These are phyloP conservation scores for Boeremia lycopersici DNA, from an alignment of 2,329 filamentous ascomycete species.

Conservation along the genomic window DNA sequence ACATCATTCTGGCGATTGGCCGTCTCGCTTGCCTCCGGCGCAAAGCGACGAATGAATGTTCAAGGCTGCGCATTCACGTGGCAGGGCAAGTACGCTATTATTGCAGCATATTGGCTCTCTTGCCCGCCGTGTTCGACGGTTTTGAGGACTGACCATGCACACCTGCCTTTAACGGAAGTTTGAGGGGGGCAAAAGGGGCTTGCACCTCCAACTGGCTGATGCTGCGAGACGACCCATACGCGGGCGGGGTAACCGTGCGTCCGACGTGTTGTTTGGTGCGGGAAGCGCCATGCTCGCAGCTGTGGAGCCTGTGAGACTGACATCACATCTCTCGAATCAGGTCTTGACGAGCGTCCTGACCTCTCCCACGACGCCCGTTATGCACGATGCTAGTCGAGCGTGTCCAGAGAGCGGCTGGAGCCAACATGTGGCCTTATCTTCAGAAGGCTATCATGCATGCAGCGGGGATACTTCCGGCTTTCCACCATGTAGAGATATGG, in stretches of 20 bases:
- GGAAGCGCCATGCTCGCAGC: neutral
- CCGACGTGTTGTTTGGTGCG: neutral
- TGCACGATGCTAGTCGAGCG: neutral
- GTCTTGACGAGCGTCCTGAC: neutral
- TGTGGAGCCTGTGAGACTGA: neutral
- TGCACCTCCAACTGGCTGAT: conserved; percentile 1
- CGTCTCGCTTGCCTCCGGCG: conserved; percentile 4
- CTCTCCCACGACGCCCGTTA: neutral
- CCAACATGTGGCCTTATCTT: conserved; percentile 5
- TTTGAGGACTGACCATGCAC: conserved; percentile 4
- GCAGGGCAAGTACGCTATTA: conserved; percentile 7
- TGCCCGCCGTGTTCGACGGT: conserved; percentile 12
- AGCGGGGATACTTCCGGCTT: neutral
- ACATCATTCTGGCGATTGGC: conserved; percentile 13
- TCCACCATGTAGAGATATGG: neutral
- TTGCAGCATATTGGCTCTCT: conserved; percentile 9
- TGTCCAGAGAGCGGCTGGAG: neutral
- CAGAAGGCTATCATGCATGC: neutral
- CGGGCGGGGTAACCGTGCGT: conserved; percentile 1
- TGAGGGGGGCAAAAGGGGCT: neutral
- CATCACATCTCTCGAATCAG: neutral
- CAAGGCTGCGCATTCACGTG: conserved; percentile 4
- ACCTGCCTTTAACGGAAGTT: conserved; percentile 18
- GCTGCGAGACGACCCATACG: neutral
- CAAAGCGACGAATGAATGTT: neutral